Percentiles rank a stretch among this genome's conserved stretches.
phyloP scores from a whole-genome alignment of 768 basidiomycete genomes.

The Harrya chromipes region DNA sequence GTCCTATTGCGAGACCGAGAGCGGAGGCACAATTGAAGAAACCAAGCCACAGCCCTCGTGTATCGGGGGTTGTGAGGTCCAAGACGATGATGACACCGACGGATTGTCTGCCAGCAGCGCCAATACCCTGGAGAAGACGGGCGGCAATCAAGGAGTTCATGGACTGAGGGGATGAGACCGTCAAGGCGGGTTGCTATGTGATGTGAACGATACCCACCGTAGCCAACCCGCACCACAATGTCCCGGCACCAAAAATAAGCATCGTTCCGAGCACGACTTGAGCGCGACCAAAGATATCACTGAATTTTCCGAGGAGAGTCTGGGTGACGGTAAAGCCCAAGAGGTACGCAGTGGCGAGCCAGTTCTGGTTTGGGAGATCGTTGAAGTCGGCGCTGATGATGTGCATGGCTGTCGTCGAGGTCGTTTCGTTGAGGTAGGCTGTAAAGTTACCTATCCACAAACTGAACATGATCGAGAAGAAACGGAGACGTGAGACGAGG shows the following conservation, averaged over 20 bases:
- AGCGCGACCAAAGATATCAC: conserved; percentile 35
- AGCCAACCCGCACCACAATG: conserved; percentile 33
- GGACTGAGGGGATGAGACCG: conserved; percentile 19
- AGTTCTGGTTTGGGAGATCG: conserved; percentile 32
- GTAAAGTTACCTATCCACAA: conserved; percentile 36
- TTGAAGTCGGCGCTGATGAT: conserved; percentile 30
- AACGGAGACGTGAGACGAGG: conserved; percentile 24
- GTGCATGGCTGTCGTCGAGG: conserved; percentile 35
- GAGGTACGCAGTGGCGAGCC: conserved; percentile 35
- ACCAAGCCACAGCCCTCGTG: conserved; percentile 35
- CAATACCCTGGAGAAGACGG: conserved; percentile 36
- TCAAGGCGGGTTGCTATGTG: background rate
- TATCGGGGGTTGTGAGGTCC: conserved; percentile 36
- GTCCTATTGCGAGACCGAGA: conserved; percentile 44
- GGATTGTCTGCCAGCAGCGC: conserved; percentile 36
- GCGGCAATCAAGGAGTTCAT: conserved; percentile 35
- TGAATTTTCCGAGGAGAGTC: conserved; percentile 33
- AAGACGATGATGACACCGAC: conserved; percentile 35
- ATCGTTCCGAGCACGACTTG: conserved; percentile 34
- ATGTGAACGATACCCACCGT: conserved; percentile 18
- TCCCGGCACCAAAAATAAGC: conserved; percentile 34
- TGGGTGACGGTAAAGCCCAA: conserved; percentile 37
- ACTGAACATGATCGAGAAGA: conserved; percentile 35
- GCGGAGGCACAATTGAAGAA: conserved; percentile 38
- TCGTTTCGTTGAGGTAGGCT: conserved; percentile 36